Percentiles rank a stretch among this genome's conserved stretches.
Evolutionary conservation across 805 yeast species (phyloP).

Genomic region (Barnettozyma botsteinii): DNA sequence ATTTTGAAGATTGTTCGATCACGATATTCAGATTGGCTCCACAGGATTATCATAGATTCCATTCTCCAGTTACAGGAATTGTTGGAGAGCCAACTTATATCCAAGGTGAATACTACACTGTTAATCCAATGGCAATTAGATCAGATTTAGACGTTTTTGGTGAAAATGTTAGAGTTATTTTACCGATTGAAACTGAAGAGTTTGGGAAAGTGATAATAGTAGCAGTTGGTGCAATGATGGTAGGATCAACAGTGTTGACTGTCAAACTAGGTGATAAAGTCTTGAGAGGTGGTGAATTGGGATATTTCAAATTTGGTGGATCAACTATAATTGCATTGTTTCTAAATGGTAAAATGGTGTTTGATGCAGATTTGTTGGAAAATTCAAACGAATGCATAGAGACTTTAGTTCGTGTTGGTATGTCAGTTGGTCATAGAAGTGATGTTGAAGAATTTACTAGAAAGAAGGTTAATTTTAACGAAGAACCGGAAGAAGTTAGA

Average conservation of each 20-base stretch:
- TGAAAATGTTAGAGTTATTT: slow-evolving; percentile 74
- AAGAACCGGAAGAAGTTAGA: slow-evolving; percentile 41
- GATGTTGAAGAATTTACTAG: slow-evolving; percentile 44
- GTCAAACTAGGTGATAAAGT: slow-evolving; percentile 54
- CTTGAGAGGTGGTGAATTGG: slow-evolving; percentile 74
- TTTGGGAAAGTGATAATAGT: slow-evolving; percentile 77
- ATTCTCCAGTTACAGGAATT: slow-evolving; percentile 74
- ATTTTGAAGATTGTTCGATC: slow-evolving; percentile 44
- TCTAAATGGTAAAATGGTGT: slow-evolving; percentile 41
- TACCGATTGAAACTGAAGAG: slow-evolving; percentile 68
- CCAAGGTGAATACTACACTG: slow-evolving; percentile 91
- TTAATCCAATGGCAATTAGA: slow-evolving; percentile 94
- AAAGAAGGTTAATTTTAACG: slow-evolving; percentile 38
- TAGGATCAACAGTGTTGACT: slow-evolving; percentile 79
- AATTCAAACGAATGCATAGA: slow-evolving; percentile 72
- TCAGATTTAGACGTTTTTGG: slow-evolving; percentile 88
- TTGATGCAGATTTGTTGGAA: slow-evolving; percentile 67
- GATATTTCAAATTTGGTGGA: slow-evolving; percentile 96
- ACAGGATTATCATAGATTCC: slow-evolving; percentile 94
- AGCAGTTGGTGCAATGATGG: slow-evolving; percentile 98
- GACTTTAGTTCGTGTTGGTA: slow-evolving; percentile 83
- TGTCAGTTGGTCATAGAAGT: slow-evolving; percentile 78
- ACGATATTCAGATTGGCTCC: slow-evolving; percentile 90
- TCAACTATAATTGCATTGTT: slow-evolving; percentile 74
- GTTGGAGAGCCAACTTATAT: slow-evolving; percentile 62